Base-by-base conservation (phyloP, 2,329 filamentous ascomycete genomes). In the Fusarium floridanum region DNA sequence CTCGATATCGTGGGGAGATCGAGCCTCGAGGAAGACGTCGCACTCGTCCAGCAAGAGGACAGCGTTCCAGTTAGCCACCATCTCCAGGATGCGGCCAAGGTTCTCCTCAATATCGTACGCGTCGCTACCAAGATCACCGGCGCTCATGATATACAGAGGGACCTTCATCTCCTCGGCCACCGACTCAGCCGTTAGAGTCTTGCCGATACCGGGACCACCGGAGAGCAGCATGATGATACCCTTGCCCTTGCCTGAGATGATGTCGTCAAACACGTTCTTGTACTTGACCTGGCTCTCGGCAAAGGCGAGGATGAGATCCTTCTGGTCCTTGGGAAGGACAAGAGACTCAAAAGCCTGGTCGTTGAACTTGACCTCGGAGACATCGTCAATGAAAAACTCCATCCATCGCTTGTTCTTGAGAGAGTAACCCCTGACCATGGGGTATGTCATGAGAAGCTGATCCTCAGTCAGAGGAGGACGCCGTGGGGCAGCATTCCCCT, bases 91-190 rank as follows among this genome's bases (percentile, higher is more conserved):
- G 0, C 67, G 71, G 1, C 64, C 29, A 1, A 94, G 86, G 75
- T 91, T 91, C 12, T 84, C 84, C 80, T 94, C 93, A 0, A 95
- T 87, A 17, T 88, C 88, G 68, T 88, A 86, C 0, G 91, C 88
- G 64, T 92, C 88, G 2, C 90, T 90, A 32, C 93, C 93, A 0
- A 95, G 87, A 79, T 95, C 93, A 34, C 93, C 93, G 0, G 92
- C 92, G 70, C 84, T 85, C 59, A 90, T 83, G 27, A 83, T 84
- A 76, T 88, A 88, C 7, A 90, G 82, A 2, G 87, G 88, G 43
- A 84, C 83, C 53, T 82, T 81, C 70, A 86, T 85, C 73, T 84
- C 81, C 80, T 89, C 87, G 1, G 88, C 86, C 3, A 89, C 85
- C 1, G 84, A 82, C 78, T 86, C 85, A 9, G 86, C 86, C 2